phyloP scores from a whole-genome alignment of 257 asterid genomes.

The Datura wrightii region DNA sequence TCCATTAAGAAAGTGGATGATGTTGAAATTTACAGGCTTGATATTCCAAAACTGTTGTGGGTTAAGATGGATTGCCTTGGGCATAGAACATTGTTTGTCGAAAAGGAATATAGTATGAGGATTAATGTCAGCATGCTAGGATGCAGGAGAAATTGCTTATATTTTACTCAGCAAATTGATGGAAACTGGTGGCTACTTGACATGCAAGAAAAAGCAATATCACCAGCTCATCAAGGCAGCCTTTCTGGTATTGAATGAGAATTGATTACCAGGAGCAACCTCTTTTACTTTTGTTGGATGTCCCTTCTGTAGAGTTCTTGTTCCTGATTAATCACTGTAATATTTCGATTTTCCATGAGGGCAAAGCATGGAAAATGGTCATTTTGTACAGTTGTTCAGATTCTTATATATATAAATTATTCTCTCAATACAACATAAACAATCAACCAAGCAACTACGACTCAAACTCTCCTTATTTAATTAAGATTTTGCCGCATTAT shows the following conservation, averaged over 20 bases:
- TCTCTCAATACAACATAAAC: constrained; percentile 1
- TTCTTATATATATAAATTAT: background rate
- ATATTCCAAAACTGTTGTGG: constrained; percentile 21
- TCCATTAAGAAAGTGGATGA: constrained; percentile 35
- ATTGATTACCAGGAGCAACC: constrained; percentile 19
- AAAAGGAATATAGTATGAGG: constrained; percentile 37
- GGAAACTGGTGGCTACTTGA: constrained; percentile 47
- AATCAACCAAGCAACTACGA: background rate
- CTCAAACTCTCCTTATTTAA: background rate
- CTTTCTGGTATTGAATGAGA: background rate
- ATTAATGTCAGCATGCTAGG: constrained; percentile 43
- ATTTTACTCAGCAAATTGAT: constrained; percentile 31
- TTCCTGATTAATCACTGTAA: background rate
- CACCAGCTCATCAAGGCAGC: constrained; percentile 10
- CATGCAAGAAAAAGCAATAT: constrained; percentile 33
- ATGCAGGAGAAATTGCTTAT: constrained; percentile 42
- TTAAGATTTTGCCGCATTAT: background rate
- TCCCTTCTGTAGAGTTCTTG: background rate
- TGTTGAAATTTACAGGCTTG: constrained; percentile 45
- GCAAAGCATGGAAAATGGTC: no score
- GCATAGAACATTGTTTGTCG: constrained; percentile 44
- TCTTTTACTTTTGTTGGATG: background rate
- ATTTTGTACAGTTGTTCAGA: background rate
- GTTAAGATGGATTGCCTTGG: constrained; percentile 39
- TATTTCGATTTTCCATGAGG: background rate